Base-by-base conservation (phyloP, 192 early-diverging fungal species). In the Martensiomyces pterosporus region DNA sequence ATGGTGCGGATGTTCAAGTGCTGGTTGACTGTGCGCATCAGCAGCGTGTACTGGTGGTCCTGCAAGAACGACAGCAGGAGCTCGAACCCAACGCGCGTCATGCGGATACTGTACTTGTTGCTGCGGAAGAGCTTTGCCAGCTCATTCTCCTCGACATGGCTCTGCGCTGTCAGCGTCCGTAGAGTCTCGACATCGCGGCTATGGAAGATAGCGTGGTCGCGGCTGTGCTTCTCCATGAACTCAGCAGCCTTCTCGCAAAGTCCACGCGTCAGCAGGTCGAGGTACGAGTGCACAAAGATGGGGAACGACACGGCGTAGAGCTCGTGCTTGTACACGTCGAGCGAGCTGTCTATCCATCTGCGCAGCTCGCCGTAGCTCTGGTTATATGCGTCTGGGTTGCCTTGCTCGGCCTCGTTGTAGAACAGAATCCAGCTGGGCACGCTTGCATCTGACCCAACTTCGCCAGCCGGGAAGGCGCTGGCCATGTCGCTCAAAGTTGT, bases 291-390 rank as follows among this genome's bases (percentile, higher is more conserved):
- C 5, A 92, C 89, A 71, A 96, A 99, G 4, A 96, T 65, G 6
- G 96, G 96, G 58, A 85, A 97, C 8, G 95, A 75, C 2, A 91
- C 80, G 7, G 83, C 75, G 27, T 82, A 79, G 17, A 98, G 76
- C 76, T 97, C 94, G 39, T 86, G 75, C 84, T 93, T 91, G 80
- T 92, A 99, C 52, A 83, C 80, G 55, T 97, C 97, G 37, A 99
- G 77, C 5, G 92, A 97, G 49, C 87, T 87, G 42, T 97, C 91
- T 34, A 97, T 85, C 91, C 90, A 96, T 29, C 80, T 77, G 36
- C 87, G 66, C 43, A 99, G 70, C 52, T 77, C 77, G 15, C 68
- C 76, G 70, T 97, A 97, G 44, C 82, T 84, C 36, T 80, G 61
- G 36, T 85, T 82, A 51, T 95, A 95, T 9, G 83, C 84, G 50